Percentiles rank a stretch among this genome's conserved stretches.
These are phyloP conservation scores for Tremellales sp. DNA, from an alignment of 1,284 basidiomycete species.

Conservation along the genomic window DNA sequence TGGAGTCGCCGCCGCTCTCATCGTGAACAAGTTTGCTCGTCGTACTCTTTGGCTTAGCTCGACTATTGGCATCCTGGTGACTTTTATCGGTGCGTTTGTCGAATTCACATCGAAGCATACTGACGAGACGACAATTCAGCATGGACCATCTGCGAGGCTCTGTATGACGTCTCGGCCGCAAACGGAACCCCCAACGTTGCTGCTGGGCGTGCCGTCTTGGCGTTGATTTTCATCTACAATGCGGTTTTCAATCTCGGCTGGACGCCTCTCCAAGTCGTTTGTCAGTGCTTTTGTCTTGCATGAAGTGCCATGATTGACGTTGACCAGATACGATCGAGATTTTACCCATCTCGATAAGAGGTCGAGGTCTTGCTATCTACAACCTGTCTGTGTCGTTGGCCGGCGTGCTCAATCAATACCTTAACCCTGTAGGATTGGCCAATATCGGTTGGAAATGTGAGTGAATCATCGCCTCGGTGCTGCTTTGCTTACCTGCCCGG, in stretches of 20 bases:
- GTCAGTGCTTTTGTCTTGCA: too few relatives aligned
- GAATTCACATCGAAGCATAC: constrained; percentile 47
- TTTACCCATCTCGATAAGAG: constrained; percentile 62
- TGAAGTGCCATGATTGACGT: background rate
- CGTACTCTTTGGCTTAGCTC: constrained; percentile 54
- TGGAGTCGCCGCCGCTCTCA: constrained; percentile 35
- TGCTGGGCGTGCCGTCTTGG: constrained; percentile 35
- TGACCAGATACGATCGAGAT: constrained; percentile 54
- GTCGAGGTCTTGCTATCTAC: constrained; percentile 60
- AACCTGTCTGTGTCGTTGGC: constrained; percentile 9
- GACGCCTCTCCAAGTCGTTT: constrained; percentile 45
- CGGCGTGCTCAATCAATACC: constrained; percentile 70
- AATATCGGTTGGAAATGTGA: constrained; percentile 61
- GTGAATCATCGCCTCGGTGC: constrained; percentile 27
- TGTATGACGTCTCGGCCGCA: constrained; percentile 66
- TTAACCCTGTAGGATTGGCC: constrained; percentile 69
- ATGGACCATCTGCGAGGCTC: constrained; percentile 57
- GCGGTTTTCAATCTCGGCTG: constrained; percentile 41
- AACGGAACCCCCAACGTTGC: constrained; percentile 7
- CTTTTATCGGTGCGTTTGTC: constrained; percentile 63
- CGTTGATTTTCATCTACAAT: constrained; percentile 49
- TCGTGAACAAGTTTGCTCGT: constrained; percentile 44
- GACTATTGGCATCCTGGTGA: constrained; percentile 59
- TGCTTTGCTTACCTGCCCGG: constrained; percentile 53
- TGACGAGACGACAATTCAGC: constrained; percentile 23